Conservation (phyloP, 1,284 basidiomycete genomes). For the Leccinum ponderosum region DNA sequence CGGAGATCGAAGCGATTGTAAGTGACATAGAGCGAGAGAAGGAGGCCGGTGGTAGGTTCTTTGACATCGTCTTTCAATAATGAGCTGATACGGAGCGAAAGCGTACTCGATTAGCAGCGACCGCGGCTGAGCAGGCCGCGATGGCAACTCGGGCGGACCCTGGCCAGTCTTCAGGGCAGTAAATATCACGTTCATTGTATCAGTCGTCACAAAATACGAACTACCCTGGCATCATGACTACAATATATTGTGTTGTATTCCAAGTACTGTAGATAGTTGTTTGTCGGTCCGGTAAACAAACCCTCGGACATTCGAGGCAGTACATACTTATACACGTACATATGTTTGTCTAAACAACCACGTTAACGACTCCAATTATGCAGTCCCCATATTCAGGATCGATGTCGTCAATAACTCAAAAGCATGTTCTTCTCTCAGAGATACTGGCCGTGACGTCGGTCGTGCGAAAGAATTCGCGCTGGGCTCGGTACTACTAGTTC, state of each 20-base stretch:
- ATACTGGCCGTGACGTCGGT: slow-evolving; percentile 90
- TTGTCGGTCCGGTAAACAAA: slow-evolving; percentile 22
- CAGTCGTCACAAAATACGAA: slow-evolving; percentile 10
- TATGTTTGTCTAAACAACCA: neutral
- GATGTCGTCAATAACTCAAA: slow-evolving; percentile 44
- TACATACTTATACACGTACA: neutral
- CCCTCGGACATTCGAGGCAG: neutral
- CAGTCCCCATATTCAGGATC: slow-evolving; percentile 12
- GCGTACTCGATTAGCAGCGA: slow-evolving; percentile 73
- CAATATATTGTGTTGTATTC: neutral
- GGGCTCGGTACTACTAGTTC: slow-evolving; percentile 61
- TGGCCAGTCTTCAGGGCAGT: slow-evolving; percentile 41
- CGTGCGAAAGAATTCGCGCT: slow-evolving; percentile 97
- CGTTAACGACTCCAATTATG: slow-evolving; percentile 14
- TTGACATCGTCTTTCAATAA: slow-evolving; percentile 46
- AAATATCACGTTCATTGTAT: slow-evolving; percentile 19
- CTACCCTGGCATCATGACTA: neutral
- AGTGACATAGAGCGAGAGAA: slow-evolving; percentile 93
- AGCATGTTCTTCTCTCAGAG: slow-evolving; percentile 85
- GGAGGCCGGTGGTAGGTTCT: slow-evolving; percentile 82
- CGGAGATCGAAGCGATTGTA: slow-evolving; percentile 90
- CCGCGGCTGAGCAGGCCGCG: slow-evolving; percentile 77
- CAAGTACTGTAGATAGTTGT: slow-evolving; percentile 8
- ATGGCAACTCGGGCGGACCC: slow-evolving; percentile 64
- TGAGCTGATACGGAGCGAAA: slow-evolving; percentile 80